Evolutionary conservation across 2,329 filamentous ascomycete species (phyloP).

Genomic region (Aureobasidium pullulans): DNA sequence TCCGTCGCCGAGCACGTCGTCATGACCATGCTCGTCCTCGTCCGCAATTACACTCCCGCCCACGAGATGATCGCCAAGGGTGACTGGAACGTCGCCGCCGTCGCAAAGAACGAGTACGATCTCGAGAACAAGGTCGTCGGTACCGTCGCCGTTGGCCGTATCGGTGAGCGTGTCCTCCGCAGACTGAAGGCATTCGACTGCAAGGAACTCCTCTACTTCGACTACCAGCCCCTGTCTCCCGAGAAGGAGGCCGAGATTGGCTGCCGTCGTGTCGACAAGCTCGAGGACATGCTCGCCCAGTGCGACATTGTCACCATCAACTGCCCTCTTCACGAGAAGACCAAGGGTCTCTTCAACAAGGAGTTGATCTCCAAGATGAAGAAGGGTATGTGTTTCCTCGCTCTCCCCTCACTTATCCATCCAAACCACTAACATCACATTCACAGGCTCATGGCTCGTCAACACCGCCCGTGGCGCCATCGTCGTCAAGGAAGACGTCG

Average conservation of each 20-base stretch:
- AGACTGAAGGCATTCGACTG: constrained; percentile 96
- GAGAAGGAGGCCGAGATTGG: constrained; percentile 95
- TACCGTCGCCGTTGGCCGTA: constrained; percentile 94
- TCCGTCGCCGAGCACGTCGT: constrained; percentile 98
- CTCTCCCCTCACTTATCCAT: too few species aligned
- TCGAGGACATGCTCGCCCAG: constrained; percentile 90
- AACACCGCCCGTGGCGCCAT: constrained; percentile 99
- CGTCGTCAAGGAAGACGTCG: constrained; percentile 98
- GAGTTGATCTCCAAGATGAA: constrained; percentile 99
- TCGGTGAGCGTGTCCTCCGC: constrained; percentile 94
- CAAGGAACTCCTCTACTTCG: constrained; percentile 99
- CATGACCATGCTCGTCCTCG: constrained; percentile 94
- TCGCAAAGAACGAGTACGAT: constrained; percentile 97
- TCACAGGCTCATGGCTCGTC: constrained; percentile 81
- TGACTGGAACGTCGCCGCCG: constrained; percentile 91
- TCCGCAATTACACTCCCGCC: constrained; percentile 97
- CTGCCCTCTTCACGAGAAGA: constrained; percentile 98
- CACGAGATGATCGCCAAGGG: constrained; percentile 87
- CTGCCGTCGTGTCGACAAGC: constrained; percentile 74
- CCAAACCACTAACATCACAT: constrained; percentile 6
- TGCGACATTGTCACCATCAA: constrained; percentile 99
- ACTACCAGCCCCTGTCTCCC: constrained; percentile 87
- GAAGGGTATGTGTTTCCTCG: constrained; percentile 53
- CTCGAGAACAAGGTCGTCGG: constrained; percentile 96
- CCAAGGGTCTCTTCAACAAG: constrained; percentile 95